Base-by-base conservation (phyloP, 768 basidiomycete genomes). In the Termitomyces sp. region DNA sequence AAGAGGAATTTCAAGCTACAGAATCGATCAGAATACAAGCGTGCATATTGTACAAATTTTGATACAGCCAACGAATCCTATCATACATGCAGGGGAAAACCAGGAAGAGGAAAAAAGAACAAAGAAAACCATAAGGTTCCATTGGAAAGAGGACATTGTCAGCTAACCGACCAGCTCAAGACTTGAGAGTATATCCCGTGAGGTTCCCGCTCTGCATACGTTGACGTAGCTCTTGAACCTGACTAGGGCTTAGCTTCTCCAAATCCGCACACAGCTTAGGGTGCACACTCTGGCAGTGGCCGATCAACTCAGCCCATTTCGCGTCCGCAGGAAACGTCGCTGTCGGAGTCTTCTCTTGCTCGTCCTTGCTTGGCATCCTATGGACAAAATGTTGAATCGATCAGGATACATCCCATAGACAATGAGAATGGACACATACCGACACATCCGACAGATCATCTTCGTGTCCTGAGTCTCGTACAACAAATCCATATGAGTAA, bases 221-320 rank as follows among this genome's bases (percentile, higher is more conserved):
- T 43, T 69, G 70, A 12, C 61, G 45, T 57, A 68, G 66, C 62
- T 76, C 74, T 18, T 69, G 68, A 16, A 76, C 65, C 64, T 74
- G 72, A 40, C 63, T 64, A 0, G 70, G 66, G 10, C 63, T 64
- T 50, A 74, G 57, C 59, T 60, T 66, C 47, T 71, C 70, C 22
- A 76, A 57, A 45, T 70, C 72, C 32, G 64, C 63, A 43, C 71
- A 74, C 7, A 61, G 64, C 20, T 69, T 66, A 6, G 70, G 63
- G 51, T 76, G 74, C 20, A 64, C 66, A 1, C 40, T 46, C 62
- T 68, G 64, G 56, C 67, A 69, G 56, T 76, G 74, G 4, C 67
- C 66, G 10, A 71, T 61, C 13, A 76, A 67, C 20, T 69, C 71
- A 9, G 55, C 53, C 72, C 72, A 73, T 9, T 59, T 63, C 9